These are phyloP conservation scores for Rhododendron molle DNA, from an alignment of 148 eudicot species.

Conservation along the genomic window DNA sequence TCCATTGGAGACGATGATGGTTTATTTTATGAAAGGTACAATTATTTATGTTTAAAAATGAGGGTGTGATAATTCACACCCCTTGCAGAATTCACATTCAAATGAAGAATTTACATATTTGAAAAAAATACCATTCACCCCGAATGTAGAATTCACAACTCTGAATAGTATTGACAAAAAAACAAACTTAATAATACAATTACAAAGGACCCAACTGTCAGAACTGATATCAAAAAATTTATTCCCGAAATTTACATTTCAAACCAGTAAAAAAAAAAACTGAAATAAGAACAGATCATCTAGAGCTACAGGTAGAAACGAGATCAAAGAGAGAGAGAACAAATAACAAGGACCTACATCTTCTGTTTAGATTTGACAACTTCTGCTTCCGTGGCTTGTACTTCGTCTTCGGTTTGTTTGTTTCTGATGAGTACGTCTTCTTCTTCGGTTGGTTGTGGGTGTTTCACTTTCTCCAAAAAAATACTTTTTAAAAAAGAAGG, in stretches of 20 bases:
- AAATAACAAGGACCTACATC: background rate
- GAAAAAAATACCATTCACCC: too few relatives aligned
- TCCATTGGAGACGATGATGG: too few relatives aligned
- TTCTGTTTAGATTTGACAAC: slow-evolving; percentile 8
- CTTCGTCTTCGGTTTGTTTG: background rate
- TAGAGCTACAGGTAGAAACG: background rate
- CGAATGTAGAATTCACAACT: too few relatives aligned
- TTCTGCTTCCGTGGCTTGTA: background rate
- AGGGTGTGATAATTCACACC: too few relatives aligned
- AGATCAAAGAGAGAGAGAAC: too few relatives aligned
- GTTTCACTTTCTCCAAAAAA: too few relatives aligned
- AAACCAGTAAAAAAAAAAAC: background rate
- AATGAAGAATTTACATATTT: too few relatives aligned
- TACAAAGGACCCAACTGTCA: background rate
- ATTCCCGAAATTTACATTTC: background rate
- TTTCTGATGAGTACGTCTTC: background rate
- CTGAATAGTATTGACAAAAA: too few relatives aligned
- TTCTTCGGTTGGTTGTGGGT: background rate
- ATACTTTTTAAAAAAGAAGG: too few relatives aligned
- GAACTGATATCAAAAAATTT: background rate
- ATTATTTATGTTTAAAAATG: too few relatives aligned
- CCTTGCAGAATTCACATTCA: too few relatives aligned
- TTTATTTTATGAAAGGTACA: too few relatives aligned
- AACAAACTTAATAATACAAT: background rate
- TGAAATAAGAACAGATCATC: background rate